Evolutionary conservation across 1,284 basidiomycete species (phyloP), one percentile per base, ranked within the genome.

Genomic region (Polyporus tsugae): DNA sequence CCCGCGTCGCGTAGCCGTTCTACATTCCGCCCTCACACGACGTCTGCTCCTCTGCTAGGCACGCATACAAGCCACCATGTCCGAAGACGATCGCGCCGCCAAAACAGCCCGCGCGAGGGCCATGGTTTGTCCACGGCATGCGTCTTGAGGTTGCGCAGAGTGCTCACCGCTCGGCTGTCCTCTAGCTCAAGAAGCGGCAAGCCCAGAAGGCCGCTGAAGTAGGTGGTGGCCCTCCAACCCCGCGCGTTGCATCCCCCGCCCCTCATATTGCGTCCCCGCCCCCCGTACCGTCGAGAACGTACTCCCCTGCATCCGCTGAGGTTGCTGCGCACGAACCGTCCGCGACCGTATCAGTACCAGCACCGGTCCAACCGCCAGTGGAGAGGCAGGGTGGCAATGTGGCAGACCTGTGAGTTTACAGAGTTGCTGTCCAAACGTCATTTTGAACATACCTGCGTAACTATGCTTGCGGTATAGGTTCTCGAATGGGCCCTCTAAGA

Each of bases 71-170:
- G 5, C 59, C 41, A 60, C 86, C 83, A 82, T 84, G 81, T 84
- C 88, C 38, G 92, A 93, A 74, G 90, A 90, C 66, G 93, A 94
- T 71, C 87, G 93, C 69, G 91, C 92, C 67, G 88, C 88, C 11
- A 94, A 91, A 80, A 88, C 92, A 70, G 93, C 93, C 2, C 87
- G 93, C 72, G 93, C 91, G 66, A 92, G 91, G 79, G 92, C 91
- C 60, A 75, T 95, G 87, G 93, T 94, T 59, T 41, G 83, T 77
- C 59, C 57, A 33, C 62, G 52, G 49, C 55, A 77, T 65, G 60
- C 49, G 41, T 62, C 58, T 59, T 68, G 63, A 25, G 36, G 29
- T 11, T 59, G 5, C 7, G 10, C 22, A 38, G 17, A 66, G 72
- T 65, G 69, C 72, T 71, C 62, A 60, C 62, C 29, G 59, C 38